Evolutionary conservation across 768 basidiomycete species (phyloP).

Genomic region (Harrya chromipes): DNA sequence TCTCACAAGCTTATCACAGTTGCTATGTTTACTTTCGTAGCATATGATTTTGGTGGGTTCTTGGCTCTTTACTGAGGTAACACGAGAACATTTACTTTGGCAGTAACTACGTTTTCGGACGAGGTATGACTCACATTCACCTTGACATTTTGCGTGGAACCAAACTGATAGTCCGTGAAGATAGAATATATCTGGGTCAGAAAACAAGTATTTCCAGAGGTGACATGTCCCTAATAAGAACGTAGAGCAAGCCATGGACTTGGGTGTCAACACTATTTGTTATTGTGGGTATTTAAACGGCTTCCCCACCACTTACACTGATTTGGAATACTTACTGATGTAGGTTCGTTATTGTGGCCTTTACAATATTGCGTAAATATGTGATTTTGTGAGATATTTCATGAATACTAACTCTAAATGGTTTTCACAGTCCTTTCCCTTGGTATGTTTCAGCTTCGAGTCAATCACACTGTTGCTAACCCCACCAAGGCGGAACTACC

Average conservation of each 20-base stretch:
- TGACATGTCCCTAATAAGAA: too few relatives aligned
- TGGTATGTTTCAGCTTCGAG: background rate
- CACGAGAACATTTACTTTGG: background rate
- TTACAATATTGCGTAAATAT: background rate
- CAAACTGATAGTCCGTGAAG: background rate
- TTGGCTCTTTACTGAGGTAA: background rate
- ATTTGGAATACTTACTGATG: background rate
- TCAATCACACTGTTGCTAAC: background rate
- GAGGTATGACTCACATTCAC: background rate
- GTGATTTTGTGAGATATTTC: too few relatives aligned
- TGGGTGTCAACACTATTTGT: background rate
- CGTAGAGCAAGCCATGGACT: background rate
- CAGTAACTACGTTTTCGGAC: conserved; percentile 1
- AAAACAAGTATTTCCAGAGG: background rate
- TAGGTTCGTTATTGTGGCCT: conserved; percentile 11
- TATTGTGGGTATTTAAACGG: background rate
- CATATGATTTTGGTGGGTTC: background rate
- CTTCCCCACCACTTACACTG: background rate
- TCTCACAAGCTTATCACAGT: background rate
- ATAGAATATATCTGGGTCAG: conserved; percentile 2
- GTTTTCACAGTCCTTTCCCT: background rate
- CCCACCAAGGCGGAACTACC: conserved; percentile 3
- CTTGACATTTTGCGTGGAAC: too few relatives aligned
- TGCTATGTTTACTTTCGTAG: background rate
- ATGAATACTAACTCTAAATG: background rate